Evolutionary conservation across 2,329 filamentous ascomycete genomes (phyloP), one percentile per base, ranked within the genome.

Genomic region (Ascocoryne sarcoides): DNA sequence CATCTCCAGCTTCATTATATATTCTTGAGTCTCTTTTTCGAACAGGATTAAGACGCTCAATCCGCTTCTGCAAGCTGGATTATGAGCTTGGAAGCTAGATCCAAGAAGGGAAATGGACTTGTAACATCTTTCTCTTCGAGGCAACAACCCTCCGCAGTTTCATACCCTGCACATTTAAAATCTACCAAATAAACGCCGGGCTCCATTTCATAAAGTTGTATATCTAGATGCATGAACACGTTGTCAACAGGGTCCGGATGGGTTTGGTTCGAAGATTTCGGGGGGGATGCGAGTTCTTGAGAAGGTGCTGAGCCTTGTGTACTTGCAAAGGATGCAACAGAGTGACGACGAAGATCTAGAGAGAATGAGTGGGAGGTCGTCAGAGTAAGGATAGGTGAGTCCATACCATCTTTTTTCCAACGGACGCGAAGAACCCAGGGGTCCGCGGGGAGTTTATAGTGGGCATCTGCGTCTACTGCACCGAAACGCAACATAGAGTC

Each of bases 161-260:
- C 92, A 64, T 98, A 98, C 15, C 92, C 92, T 10, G 92, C 89
- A 61, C 90, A 96, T 61, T 95, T 96, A 71, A 98, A 98, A 62
- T 98, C 92, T 36, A 98, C 92, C 47, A 98, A 81, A 62, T 90
- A 96, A 50, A 92, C 90, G 40, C 85, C 83, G 43, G 80, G 79
- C 61, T 96, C 90, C 69, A 96, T 88, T 58, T 88, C 83, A 63
- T 95, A 95, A 37, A 95, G 81, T 61, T 95, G 92, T 48, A 98
- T 95, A 50, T 94, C 89, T 60, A 98, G 79, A 59, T 95, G 92
- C 56, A 96, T 83, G 59, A 84, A 90, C n/a, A 93, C 79, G 15
- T 50, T 51, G 28, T 62, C 56, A 35, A 58, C 35, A 3, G 56
- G 52, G 15, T 50, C 46, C 10, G 17, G 20, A 12, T 26, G 23